Evolutionary conservation across 331 rosid species (phyloP).

Genomic region (Acacia concinna): DNA sequence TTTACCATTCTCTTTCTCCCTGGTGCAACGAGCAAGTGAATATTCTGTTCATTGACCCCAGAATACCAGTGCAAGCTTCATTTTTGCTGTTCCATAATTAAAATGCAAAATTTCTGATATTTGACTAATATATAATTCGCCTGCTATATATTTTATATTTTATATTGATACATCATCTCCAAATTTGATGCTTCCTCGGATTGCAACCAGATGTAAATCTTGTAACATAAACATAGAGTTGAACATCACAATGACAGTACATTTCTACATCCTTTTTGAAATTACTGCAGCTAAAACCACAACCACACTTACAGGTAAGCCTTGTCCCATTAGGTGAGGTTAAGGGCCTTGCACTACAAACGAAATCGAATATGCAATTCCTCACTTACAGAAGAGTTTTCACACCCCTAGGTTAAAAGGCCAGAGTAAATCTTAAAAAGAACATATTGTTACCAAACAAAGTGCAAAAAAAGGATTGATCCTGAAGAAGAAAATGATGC

Average conservation of each 20-base stretch:
- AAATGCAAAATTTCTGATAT: background rate
- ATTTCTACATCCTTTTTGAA: background rate
- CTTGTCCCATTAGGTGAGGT: too few relatives aligned
- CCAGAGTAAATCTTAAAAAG: background rate
- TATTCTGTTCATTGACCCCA: background rate
- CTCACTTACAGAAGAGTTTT: background rate
- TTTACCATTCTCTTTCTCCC: background rate
- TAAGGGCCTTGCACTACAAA: background rate
- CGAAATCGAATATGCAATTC: too few relatives aligned
- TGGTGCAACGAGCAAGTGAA: background rate
- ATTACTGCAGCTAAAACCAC: background rate
- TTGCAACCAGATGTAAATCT: background rate
- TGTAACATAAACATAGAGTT: background rate
- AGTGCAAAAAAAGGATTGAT: background rate
- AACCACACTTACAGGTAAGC: background rate
- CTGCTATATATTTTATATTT: background rate
- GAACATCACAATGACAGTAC: background rate
- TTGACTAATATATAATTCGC: background rate
- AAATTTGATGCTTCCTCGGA: background rate
- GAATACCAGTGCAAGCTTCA: too few relatives aligned
- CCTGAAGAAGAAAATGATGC: slow-evolving; percentile 33
- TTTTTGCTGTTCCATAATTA: background rate
- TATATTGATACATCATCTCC: background rate
- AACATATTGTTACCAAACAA: background rate
- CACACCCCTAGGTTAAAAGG: background rate